phyloP scores from a whole-genome alignment of 129 eudicot genomes.

The Lonicera japonica region DNA sequence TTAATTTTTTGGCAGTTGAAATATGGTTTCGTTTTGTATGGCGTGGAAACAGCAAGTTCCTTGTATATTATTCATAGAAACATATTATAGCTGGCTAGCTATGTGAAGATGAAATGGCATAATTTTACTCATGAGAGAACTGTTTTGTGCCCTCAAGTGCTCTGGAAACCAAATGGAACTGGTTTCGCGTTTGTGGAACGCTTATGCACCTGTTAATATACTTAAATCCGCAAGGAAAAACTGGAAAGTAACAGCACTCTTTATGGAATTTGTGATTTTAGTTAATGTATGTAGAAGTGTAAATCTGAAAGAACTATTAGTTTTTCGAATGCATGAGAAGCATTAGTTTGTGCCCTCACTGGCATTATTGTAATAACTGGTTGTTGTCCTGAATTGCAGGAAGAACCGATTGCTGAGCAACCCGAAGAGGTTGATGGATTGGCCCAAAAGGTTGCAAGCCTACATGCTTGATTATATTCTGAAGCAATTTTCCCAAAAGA shows the following conservation, averaged over 20 bases:
- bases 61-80: no score
- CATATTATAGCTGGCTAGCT: neutral
- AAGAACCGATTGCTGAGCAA: constrained; percentile 42
- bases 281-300: neutral
- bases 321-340: neutral
- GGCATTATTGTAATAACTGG: neutral
- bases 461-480: constrained; percentile 25
- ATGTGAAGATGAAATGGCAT: neutral
- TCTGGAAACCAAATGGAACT: neutral
- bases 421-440: constrained; percentile 56
- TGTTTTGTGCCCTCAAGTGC: neutral
- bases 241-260: neutral
- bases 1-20: no score
- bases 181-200: neutral
- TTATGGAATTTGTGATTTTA: neutral
- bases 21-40: no score
- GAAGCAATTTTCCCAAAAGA: neutral
- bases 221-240: neutral
- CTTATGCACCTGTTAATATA: no score
- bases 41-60: no score
- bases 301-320: neutral
- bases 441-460: constrained; percentile 39
- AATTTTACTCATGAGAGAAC: neutral
- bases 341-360: neutral
- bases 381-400: constrained; percentile 33